Base-by-base conservation (phyloP, 805 yeast species). In the Pichia rugopelliculosa region DNA sequence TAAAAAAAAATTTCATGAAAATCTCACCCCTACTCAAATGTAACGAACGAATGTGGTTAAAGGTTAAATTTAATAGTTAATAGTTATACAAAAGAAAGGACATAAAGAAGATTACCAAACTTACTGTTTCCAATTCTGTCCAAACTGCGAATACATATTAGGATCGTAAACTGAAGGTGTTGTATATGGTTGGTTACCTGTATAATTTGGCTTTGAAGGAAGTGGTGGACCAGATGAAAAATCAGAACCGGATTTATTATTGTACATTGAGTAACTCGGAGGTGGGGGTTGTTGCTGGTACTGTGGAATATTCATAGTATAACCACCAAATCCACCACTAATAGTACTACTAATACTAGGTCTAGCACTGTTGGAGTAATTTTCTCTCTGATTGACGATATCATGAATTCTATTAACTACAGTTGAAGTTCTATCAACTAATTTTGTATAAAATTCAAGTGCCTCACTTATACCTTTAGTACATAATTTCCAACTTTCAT, bases 381-480 rank as follows among this genome's bases (percentile, higher is more conserved):
- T 62, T 37, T 57, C 52, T 43, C 69, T 40, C 55, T 65, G 51
- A 54, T 51, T 54, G 61, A 59, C 50, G 47, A 56, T 58, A 22
- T 53, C 60, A 42, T 57, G 58, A 26, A 63, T 49, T 44, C 66
- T 54, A 33, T 52, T 44, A 46, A 59, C 54, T 36, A 65, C 43
- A 13, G 58, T 36, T 66, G 61, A 27, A 79, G 64, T 47, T 78
- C 75, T 8, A 4, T 20, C 43, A 6, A 25, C n/a, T 4, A 52
- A 22, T 17, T 30, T 26, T 4, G 67, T 65, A 62, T 91, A 91
- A 59, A 87, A 86, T 11, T 66, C 72, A 10, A 65, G 56, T 0
- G 95, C 95, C 53, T 78, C 80, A 15, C 67, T 64, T 46, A 78
- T 61, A 6, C 95, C 96, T 7, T 68, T 67, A 12, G 69, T 62